Conservation (phyloP, 2,329 filamentous ascomycete genomes). For the Colletotrichum coccodes region DNA sequence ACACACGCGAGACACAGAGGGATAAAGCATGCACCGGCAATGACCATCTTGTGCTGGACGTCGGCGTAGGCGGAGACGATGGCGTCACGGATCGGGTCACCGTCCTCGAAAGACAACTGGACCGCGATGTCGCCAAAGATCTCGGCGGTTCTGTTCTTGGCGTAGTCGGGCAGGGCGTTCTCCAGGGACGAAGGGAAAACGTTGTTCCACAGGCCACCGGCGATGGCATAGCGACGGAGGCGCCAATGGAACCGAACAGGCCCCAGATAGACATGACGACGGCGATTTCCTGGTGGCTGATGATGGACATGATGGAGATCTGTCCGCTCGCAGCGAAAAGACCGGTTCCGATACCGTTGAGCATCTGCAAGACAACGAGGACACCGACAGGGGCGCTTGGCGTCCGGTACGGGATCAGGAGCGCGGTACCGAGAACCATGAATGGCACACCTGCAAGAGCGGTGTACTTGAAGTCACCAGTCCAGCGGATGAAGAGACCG, state of each 20-base stretch:
- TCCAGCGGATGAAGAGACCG: constrained; percentile 47
- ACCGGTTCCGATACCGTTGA: constrained; percentile 48
- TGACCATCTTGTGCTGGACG: constrained; percentile 53
- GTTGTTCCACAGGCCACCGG: constrained; percentile 46
- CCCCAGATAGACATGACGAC: constrained; percentile 44
- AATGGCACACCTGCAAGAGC: constrained; percentile 47
- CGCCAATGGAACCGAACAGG: constrained; percentile 44
- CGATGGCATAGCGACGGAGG: constrained; percentile 43
- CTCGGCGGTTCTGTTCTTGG: constrained; percentile 48
- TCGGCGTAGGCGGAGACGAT: constrained; percentile 59
- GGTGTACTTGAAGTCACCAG: constrained; percentile 46
- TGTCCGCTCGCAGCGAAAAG: constrained; percentile 49
- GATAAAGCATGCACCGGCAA: constrained; percentile 47
- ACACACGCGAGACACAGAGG: constrained; percentile 46
- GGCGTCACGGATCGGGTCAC: constrained; percentile 51
- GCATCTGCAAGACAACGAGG: constrained; percentile 50
- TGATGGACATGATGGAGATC: constrained; percentile 45
- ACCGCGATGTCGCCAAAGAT: constrained; percentile 48
- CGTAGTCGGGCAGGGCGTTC: constrained; percentile 49
- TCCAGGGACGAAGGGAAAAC: constrained; percentile 49
- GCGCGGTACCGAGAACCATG: constrained; percentile 39
- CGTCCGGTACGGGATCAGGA: constrained; percentile 48
- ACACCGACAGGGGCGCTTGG: constrained; percentile 43
- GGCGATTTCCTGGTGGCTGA: constrained; percentile 45
- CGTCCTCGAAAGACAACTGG: constrained; percentile 51